These are phyloP conservation scores for Fistulifera pelliculosa DNA, from an alignment of 108 stramenopile species.

Conservation along the genomic window DNA sequence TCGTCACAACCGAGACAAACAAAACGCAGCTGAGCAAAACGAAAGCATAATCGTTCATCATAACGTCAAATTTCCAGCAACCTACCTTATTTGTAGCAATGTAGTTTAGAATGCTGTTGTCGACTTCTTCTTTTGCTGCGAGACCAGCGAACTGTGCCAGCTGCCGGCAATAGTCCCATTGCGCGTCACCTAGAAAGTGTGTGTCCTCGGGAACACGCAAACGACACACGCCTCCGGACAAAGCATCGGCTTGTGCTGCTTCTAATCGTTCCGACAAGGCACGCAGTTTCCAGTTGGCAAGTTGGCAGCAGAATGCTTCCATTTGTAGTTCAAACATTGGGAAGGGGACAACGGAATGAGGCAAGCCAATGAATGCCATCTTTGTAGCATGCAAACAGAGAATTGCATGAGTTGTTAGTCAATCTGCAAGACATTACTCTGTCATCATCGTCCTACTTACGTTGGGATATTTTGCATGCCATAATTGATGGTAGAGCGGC, in stretches of 20 bases:
- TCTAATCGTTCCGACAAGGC: slow-evolving; percentile 23
- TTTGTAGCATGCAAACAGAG: no score
- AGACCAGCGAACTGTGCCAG: slow-evolving; percentile 49
- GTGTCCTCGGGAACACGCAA: slow-evolving; percentile 59
- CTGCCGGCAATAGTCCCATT: slow-evolving; percentile 75
- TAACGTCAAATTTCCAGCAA: neutral
- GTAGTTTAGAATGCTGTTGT: slow-evolving; percentile 9
- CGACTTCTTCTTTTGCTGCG: slow-evolving; percentile 27
- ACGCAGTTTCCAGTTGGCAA: slow-evolving; percentile 21
- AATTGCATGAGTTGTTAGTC: no score
- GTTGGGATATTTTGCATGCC: slow-evolving; percentile 77
- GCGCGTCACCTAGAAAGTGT: slow-evolving; percentile 60
- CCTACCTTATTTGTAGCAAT: slow-evolving; percentile 63
- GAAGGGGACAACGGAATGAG: slow-evolving; percentile 80
- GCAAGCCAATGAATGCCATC: slow-evolving; percentile 74
- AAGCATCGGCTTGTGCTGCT: slow-evolving; percentile 39
- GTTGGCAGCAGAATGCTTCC: slow-evolving; percentile 42
- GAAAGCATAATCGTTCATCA: neutral
- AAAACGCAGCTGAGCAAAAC: no score
- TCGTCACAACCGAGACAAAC: neutral
- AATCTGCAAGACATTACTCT: no score
- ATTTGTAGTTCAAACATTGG: slow-evolving; percentile 85
- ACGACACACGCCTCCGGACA: slow-evolving; percentile 32
- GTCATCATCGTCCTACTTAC: slow-evolving; percentile 11
- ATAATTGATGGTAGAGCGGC: slow-evolving; percentile 81